phyloP scores from a whole-genome alignment of 2,329 filamentous ascomycete species.

The Fusarium multiceps region DNA sequence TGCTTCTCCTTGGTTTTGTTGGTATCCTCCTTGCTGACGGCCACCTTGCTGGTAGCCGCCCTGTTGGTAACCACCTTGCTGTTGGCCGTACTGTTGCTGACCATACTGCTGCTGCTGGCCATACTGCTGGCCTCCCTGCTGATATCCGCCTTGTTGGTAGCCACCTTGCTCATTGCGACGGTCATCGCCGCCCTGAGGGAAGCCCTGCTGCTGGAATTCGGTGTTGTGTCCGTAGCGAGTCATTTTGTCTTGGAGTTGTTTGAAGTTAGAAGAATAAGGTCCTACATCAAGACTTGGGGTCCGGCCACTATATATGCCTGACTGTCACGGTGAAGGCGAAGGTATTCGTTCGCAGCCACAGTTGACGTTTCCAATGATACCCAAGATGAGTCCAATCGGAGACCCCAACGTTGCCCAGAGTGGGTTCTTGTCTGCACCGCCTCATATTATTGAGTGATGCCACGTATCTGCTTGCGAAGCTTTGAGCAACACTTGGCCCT shows the following conservation, averaged over 20 bases:
- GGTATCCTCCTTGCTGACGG: constrained; percentile 7
- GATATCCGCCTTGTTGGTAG: constrained; percentile 12
- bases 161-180: constrained; percentile 16
- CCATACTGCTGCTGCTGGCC: constrained; percentile 1
- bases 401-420: not conserved
- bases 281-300: not conserved
- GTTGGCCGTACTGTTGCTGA: constrained; percentile 11
- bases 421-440: constrained; percentile 21
- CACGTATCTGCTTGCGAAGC: constrained; percentile 25
- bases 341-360: constrained; percentile 9
- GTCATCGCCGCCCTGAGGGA: constrained; percentile 11
- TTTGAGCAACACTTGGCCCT: constrained; percentile 6
- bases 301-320: constrained; percentile 14
- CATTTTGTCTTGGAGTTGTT: constrained; percentile 1
- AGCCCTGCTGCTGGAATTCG: constrained; percentile 21
- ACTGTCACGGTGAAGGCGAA: constrained; percentile 4
- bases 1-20: constrained; percentile 19
- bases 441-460: constrained; percentile 24
- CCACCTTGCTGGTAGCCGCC: not conserved
- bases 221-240: constrained; percentile 27
- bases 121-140: constrained; percentile 3
- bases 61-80: constrained; percentile 4
- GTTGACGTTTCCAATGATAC: constrained; percentile 10
- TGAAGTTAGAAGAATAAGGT: not conserved
- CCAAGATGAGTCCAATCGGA: constrained; percentile 12